Conservation (phyloP, 306 rosid genomes). For the Arachis hypogaea region DNA sequence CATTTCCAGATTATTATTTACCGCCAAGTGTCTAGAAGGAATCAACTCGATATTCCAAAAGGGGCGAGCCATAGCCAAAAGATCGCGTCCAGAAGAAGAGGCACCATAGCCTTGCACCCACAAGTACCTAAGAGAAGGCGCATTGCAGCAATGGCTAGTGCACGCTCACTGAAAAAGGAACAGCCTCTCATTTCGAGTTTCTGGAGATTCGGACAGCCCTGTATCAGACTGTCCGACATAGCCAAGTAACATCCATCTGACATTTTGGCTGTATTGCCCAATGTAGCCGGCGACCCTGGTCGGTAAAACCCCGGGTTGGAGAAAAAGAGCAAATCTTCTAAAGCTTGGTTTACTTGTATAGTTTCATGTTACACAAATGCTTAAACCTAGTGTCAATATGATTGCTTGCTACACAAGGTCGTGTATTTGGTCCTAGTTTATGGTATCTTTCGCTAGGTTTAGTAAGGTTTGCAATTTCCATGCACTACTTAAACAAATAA, state of each 20-base stretch:
- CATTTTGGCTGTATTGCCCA: conserved; percentile 72
- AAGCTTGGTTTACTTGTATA: conserved; percentile 46
- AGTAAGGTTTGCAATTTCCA: conserved; percentile 3
- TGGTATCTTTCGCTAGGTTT: not conserved
- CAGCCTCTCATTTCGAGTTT: conserved; percentile 95
- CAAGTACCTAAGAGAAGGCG: conserved; percentile 69
- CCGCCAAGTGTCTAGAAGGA: conserved; percentile 58
- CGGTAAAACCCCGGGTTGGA: conserved; percentile 76
- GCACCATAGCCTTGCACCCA: conserved; percentile 94
- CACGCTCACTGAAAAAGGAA: conserved; percentile 73
- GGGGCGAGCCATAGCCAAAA: conserved; percentile 81
- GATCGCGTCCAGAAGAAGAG: conserved; percentile 65
- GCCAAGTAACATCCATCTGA: conserved; percentile 97
- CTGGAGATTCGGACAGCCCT: conserved; percentile 92
- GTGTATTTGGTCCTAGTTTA: not conserved
- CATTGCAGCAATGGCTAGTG: conserved; percentile 73
- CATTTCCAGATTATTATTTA: conserved; percentile 22
- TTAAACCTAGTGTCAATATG: no score
- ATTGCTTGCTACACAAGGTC: no score
- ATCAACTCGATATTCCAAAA: conserved; percentile 92
- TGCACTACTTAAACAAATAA: not conserved
- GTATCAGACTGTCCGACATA: conserved; percentile 78
- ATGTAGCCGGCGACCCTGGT: conserved; percentile 74
- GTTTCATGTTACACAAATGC: no score
- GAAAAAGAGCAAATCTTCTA: conserved; percentile 81